Evolutionary conservation across 2,329 filamentous ascomycete species (phyloP).

Genomic region (Colletotrichum caudatum): DNA sequence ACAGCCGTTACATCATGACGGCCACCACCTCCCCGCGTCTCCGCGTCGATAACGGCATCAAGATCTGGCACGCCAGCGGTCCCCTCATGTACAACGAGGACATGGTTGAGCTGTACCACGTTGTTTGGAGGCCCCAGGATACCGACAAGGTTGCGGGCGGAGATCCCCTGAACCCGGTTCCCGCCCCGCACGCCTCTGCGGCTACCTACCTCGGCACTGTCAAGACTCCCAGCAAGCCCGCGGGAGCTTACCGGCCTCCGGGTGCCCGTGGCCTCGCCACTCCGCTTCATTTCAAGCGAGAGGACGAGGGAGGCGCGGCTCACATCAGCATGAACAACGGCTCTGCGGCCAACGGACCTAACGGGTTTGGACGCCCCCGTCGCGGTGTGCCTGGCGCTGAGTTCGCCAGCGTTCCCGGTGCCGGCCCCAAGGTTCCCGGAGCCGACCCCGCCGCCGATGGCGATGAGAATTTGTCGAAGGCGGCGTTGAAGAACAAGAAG

Average conservation of each 20-base stretch:
- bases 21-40: conserved; percentile 97
- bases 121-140: conserved; percentile 84
- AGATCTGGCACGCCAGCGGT: conserved; percentile 93
- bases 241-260: conserved; percentile 95
- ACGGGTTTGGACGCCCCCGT: conserved; percentile 82
- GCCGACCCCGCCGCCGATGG: conserved; percentile 71
- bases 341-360: conserved; percentile 74
- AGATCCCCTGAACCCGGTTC: conserved; percentile 80
- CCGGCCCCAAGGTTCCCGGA: conserved; percentile 72
- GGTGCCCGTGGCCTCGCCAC: conserved; percentile 91
- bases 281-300: conserved; percentile 94
- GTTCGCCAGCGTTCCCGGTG: conserved; percentile 74
- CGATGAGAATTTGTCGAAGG: conserved; percentile 83
- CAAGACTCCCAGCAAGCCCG: conserved; percentile 96
- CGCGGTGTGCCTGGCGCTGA: conserved; percentile 91
- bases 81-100: conserved; percentile 95
- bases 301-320: conserved; percentile 94
- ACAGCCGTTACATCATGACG: conserved; percentile 94
- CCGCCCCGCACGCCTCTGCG: conserved; percentile 85
- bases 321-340: conserved; percentile 86
- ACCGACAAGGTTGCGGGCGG: conserved; percentile 68
- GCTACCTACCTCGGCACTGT: conserved; percentile 83
- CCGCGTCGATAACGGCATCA: conserved; percentile 95
- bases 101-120: conserved; percentile 93
- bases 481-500: conserved; percentile 97